Evolutionary conservation across 805 yeast genomes (phyloP).

Genomic region (Kodamaea neixiangensis): DNA sequence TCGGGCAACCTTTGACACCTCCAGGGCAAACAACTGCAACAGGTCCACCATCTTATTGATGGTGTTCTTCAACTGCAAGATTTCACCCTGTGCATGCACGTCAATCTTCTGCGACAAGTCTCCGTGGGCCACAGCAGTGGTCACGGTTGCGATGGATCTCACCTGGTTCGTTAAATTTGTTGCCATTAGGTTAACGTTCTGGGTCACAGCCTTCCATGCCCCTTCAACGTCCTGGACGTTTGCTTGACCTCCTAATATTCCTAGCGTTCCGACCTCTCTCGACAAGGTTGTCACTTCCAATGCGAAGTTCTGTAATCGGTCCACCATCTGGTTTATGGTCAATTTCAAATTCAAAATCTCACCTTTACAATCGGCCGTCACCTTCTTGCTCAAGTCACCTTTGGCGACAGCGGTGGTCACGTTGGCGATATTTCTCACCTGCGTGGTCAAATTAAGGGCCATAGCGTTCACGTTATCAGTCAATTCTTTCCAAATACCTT

Average conservation of each 20-base stretch:
- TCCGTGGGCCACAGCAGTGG: slow-evolving; percentile 91
- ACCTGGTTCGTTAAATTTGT: slow-evolving; percentile 69
- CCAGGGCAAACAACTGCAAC: slow-evolving; percentile 82
- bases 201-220: slow-evolving; percentile 52
- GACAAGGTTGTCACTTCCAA: slow-evolving; percentile 48
- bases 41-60: slow-evolving; percentile 94
- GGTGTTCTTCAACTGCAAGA: slow-evolving; percentile 79
- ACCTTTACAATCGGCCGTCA: slow-evolving; percentile 84
- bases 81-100: slow-evolving; percentile 90
- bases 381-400: slow-evolving; percentile 79
- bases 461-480: slow-evolving; percentile 88
- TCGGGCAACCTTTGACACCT: slow-evolving; percentile 86
- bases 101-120: slow-evolving; percentile 82
- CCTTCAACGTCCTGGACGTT: slow-evolving; percentile 54
- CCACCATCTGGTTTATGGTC: slow-evolving; percentile 54
- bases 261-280: slow-evolving; percentile 49
- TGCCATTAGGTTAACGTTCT: slow-evolving; percentile 50
- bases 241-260: slow-evolving; percentile 52
- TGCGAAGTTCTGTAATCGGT: slow-evolving; percentile 50
- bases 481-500: slow-evolving; percentile 85
- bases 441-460: slow-evolving; percentile 86
- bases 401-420: slow-evolving; percentile 87
- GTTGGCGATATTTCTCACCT: slow-evolving; percentile 83
- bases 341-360: slow-evolving; percentile 48
- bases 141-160: slow-evolving; percentile 84